These are phyloP conservation scores for Ustilago tritici DNA, from an alignment of 1,284 basidiomycete species.

Conservation along the genomic window DNA sequence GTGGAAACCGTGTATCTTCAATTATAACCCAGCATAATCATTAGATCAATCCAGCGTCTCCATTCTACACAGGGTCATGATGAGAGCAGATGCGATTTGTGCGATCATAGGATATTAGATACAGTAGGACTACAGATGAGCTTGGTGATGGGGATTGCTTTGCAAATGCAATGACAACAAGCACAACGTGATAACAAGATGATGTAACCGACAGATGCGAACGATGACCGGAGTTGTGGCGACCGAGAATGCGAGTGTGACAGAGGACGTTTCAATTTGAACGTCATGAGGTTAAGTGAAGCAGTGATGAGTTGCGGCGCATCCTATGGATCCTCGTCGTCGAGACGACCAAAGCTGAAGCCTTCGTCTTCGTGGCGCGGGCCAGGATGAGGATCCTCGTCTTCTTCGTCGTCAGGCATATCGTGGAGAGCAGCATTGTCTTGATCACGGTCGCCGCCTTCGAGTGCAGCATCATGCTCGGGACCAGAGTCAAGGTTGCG, in stretches of 20 bases:
- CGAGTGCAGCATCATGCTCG: conserved; percentile 37
- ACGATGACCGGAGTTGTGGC: neutral
- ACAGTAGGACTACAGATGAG: neutral
- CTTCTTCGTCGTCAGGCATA: conserved; percentile 29
- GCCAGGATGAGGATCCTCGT: conserved; percentile 30
- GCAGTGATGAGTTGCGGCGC: neutral
- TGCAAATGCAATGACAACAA: conserved; percentile 4
- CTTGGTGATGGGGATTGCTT: neutral
- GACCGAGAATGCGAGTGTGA: neutral
- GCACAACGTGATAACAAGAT: neutral
- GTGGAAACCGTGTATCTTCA: neutral
- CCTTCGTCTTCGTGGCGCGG: conserved; percentile 40
- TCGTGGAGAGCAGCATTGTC: conserved; percentile 24
- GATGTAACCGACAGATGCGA: neutral
- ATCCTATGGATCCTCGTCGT: conserved; percentile 28
- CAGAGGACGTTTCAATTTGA: neutral
- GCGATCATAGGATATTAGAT: neutral
- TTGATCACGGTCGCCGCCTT: conserved; percentile 41
- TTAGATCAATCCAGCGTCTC: conserved; percentile 31
- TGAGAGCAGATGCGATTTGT: conserved; percentile 3
- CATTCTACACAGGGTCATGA: conserved; percentile 16
- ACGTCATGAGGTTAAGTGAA: neutral
- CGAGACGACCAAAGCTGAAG: conserved; percentile 38
- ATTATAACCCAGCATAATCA: conserved; percentile 10
- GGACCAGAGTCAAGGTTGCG: conserved; percentile 38